Conservation (phyloP, 352 stramenopile genomes). For the Globisporangium middletonii region DNA sequence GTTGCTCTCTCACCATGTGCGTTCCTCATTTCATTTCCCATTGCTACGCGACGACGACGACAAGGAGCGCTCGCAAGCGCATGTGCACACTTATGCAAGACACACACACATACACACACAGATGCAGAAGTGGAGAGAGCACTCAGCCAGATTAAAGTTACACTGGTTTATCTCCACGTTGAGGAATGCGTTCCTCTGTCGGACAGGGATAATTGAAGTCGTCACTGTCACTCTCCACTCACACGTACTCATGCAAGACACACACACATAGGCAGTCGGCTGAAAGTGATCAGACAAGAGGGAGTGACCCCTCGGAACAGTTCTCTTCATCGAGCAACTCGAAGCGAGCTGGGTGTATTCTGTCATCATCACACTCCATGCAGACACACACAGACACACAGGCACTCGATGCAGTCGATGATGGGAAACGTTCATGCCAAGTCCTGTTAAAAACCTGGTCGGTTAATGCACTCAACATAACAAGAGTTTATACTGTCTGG, state of each 20-base stretch:
- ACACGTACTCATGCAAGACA: slow-evolving; percentile 9
- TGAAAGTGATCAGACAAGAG: slow-evolving; percentile 81
- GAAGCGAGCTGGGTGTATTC: slow-evolving; percentile 86
- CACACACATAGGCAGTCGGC: slow-evolving; percentile 6
- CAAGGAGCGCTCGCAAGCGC: no score
- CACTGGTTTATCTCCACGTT: slow-evolving; percentile 83
- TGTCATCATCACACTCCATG: slow-evolving; percentile 84
- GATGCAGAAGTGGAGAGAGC: slow-evolving; percentile 17
- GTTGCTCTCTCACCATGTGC: slow-evolving; percentile 53
- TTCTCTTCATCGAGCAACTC: slow-evolving; percentile 87
- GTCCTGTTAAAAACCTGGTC: slow-evolving; percentile 78
- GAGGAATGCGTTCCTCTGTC: slow-evolving; percentile 82
- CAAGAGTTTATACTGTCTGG: slow-evolving; percentile 76
- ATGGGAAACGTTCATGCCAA: slow-evolving; percentile 76
- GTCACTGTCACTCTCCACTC: slow-evolving; percentile 62
- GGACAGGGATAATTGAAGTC: slow-evolving; percentile 87
- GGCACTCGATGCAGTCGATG: slow-evolving; percentile 3
- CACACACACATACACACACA: not conserved
- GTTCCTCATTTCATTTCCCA: slow-evolving; percentile 68
- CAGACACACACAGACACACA: slow-evolving; percentile 9
- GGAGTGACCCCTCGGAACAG: slow-evolving; percentile 85
- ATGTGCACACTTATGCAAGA: no score
- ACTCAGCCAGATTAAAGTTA: slow-evolving; percentile 87
- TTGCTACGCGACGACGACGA: not conserved
- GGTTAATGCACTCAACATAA: slow-evolving; percentile 83